Evolutionary conservation across 2,329 filamentous ascomycete species (phyloP), one percentile per base, ranked within the genome.

Genomic region (Chaetomium sp.): DNA sequence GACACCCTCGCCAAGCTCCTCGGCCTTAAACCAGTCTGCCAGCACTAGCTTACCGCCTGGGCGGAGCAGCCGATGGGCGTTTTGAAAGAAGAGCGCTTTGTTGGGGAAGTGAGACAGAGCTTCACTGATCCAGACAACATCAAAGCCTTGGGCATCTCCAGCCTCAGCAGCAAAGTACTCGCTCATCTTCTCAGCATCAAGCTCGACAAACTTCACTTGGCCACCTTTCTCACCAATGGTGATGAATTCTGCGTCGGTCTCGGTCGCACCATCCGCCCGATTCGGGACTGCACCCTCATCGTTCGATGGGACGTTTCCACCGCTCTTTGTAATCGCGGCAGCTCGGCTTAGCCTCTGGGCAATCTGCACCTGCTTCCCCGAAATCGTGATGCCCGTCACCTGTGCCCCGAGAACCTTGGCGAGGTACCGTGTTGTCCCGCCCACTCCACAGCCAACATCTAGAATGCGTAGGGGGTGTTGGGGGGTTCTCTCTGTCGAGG

Each of bases 111-210:
- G 81, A 61, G 78, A 81, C 56, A 84, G 73, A 2, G 80, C 80
- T 66, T 84, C 81, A 49, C 78, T 81, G 65, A 84, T 82, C 81
- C 81, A 85, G 27, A 84, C 79, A 44, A 72, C 74, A 61, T 83
- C 79, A 60, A 84, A 84, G 1, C 19, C 19, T 27, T 27, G 19
- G 19, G 19, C 19, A 27, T 27, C 19, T 27, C 19, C 19, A 27
- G 19, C 19, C 7, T 6, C 6, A 42, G 7, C 6, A 12, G 40
- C 1, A 59, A 84, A 84, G 65, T 72, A 71, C 1, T 77, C 74
- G 2, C 74, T 76, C 78, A 85, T 82, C 63, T 74, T 80, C 70
- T 84, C 81, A 1, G 80, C 81, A 62, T 84, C 81, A 5, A 84
- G 72, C 69, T 84, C 80, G 38, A 82, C 63, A 65, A 82, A 84